Evolutionary conservation across 768 basidiomycete genomes (phyloP).

Genomic region (Chiua virens): DNA sequence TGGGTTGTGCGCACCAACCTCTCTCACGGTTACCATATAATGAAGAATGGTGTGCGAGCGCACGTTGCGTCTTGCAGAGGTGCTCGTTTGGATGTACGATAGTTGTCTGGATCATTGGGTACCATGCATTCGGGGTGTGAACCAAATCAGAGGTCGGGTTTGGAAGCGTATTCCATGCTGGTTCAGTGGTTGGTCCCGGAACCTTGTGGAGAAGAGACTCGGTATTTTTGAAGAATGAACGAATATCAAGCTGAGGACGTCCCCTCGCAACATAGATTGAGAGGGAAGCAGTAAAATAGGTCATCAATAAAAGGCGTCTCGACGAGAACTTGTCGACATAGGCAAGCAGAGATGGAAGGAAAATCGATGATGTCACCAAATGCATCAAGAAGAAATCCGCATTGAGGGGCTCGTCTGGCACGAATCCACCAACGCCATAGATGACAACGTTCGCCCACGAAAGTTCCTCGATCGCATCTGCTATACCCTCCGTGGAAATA

Average conservation of each 20-base stretch:
- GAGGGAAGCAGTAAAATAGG: conserved; percentile 29
- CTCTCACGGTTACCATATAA: conserved; percentile 41
- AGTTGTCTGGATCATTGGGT: conserved; percentile 50
- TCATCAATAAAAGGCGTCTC: conserved; percentile 28
- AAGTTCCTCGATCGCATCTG: conserved; percentile 61
- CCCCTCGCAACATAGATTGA: conserved; percentile 35
- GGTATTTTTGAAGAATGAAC: conserved; percentile 30
- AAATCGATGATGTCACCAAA: conserved; percentile 64
- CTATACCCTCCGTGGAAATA: conserved; percentile 35
- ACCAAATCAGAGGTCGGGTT: conserved; percentile 34
- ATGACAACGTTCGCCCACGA: conserved; percentile 54
- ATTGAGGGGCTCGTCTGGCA: conserved; percentile 48
- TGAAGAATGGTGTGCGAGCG: conserved; percentile 44
- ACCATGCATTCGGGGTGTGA: conserved; percentile 55
- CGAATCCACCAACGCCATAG: conserved; percentile 60
- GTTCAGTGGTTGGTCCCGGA: conserved; percentile 20
- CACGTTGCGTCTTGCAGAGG: conserved; percentile 46
- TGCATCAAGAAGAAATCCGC: conserved; percentile 74
- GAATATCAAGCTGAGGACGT: conserved; percentile 32
- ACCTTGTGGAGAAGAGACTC: conserved; percentile 35
- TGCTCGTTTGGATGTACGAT: conserved; percentile 61
- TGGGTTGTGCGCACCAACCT: conserved; percentile 22
- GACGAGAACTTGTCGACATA: conserved; percentile 29
- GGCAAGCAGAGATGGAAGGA: conserved; percentile 52
- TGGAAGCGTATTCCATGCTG: conserved; percentile 28